These are phyloP conservation scores for Vigna radiata DNA, from an alignment of 306 rosid genomes.

Conservation along the genomic window DNA sequence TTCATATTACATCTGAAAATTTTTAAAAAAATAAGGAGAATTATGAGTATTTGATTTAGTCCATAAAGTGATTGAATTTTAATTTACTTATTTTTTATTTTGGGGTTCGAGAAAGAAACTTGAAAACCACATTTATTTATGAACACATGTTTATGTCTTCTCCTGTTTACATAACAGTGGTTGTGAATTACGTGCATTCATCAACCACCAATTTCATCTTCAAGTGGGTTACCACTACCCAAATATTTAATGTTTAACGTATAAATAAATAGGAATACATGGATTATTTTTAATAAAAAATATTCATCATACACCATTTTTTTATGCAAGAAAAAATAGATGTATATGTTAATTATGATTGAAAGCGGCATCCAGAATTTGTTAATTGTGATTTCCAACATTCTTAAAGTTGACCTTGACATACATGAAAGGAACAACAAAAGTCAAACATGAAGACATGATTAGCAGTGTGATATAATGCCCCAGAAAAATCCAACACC, in stretches of 20 bases:
- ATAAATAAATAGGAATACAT: too few relatives aligned
- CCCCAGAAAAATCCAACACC: neutral
- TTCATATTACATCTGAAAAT: too few relatives aligned
- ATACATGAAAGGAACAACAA: neutral
- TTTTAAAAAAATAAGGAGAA: too few relatives aligned
- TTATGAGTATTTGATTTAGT: too few relatives aligned
- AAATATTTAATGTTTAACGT: neutral
- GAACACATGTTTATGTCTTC: neutral
- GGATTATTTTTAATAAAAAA: too few relatives aligned
- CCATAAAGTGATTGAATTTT: too few relatives aligned
- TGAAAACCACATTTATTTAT: too few relatives aligned
- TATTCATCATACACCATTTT: too few relatives aligned
- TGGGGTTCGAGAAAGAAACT: too few relatives aligned
- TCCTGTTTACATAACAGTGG: too few relatives aligned
- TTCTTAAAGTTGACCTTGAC: neutral
- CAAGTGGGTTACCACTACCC: conserved; percentile 42
- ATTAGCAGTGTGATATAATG: conserved; percentile 17
- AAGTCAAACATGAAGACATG: conserved; percentile 31
- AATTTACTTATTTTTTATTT: too few relatives aligned
- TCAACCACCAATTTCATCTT: neutral
- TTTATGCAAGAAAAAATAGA: too few relatives aligned
- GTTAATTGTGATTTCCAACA: conserved; percentile 13
- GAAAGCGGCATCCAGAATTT: conserved; percentile 14
- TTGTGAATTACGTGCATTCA: neutral
- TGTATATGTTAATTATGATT: neutral